phyloP scores from a whole-genome alignment of 2,329 filamentous ascomycete species.

The Rhynchosporium secalis region DNA sequence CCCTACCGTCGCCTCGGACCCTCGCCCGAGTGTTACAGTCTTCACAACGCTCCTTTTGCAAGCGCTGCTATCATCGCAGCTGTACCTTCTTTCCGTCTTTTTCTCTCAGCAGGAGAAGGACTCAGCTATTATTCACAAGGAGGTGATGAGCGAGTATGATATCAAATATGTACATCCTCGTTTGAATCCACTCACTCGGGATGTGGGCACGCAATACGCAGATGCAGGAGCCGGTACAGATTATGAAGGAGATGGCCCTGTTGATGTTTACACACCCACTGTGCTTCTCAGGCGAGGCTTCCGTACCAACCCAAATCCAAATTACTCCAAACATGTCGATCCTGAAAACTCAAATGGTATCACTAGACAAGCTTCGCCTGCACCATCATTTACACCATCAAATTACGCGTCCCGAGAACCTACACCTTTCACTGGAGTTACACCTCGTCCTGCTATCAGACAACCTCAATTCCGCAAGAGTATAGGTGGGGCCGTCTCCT shows the following conservation, averaged over 20 bases:
- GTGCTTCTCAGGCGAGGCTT: slow-evolving; percentile 74
- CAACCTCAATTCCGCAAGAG: slow-evolving; percentile 54
- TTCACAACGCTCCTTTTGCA: slow-evolving; percentile 80
- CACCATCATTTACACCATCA: slow-evolving; percentile 41
- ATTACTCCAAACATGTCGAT: slow-evolving; percentile 72
- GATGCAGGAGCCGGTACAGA: slow-evolving; percentile 30
- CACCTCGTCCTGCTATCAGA: slow-evolving; percentile 47
- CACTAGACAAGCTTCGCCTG: slow-evolving; percentile 40
- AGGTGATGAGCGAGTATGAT: slow-evolving; percentile 94
- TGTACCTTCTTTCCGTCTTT: slow-evolving; percentile 69
- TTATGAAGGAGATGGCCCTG: slow-evolving; percentile 42
- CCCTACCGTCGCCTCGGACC: slow-evolving; percentile 73
- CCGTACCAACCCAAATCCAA: slow-evolving; percentile 78
- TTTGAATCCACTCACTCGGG: slow-evolving; percentile 75
- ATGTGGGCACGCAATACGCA: slow-evolving; percentile 78
- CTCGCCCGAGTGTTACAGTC: slow-evolving; percentile 81
- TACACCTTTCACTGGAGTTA: slow-evolving; percentile 42
- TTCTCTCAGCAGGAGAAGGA: slow-evolving; percentile 89
- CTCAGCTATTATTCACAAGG: slow-evolving; percentile 77
- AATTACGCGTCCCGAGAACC: slow-evolving; percentile 39
- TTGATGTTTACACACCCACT: slow-evolving; percentile 62
- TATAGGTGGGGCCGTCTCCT: slow-evolving; percentile 37
- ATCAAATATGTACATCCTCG: slow-evolving; percentile 91
- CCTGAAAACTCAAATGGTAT: slow-evolving; percentile 53
- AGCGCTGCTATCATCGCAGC: slow-evolving; percentile 71